Base-by-base conservation (phyloP, 768 basidiomycete genomes). In the Artomyces pyxidatus region DNA sequence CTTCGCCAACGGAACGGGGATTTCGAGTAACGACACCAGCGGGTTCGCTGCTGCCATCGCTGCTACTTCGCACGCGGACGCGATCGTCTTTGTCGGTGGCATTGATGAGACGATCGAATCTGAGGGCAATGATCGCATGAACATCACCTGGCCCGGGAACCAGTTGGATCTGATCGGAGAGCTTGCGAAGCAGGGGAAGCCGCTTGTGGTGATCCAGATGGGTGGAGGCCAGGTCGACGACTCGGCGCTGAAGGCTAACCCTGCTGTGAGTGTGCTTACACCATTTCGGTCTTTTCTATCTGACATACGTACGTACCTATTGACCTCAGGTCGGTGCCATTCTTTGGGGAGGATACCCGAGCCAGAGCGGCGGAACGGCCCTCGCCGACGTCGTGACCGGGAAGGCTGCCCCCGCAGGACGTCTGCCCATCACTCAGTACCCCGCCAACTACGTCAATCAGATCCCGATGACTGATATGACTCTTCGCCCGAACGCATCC, bases 391-490 rank as follows among this genome's bases (percentile, higher is more conserved):
- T 78, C 49, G 45, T 81, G 6, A 69, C 59, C 1, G 78, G 79
- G 21, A 76, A 74, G 45, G 64, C 62, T 19, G 68, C 78, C 1
- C 78, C 78, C 11, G 71, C 78, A 5, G 80, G 78, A 16, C 76
- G 78, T 35, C 71, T 80, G 7, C 67, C 73, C 6, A 65, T 66
- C 29, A 80, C 77, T 1, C 78, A 80, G 49, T 80, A 80, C 58
- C 74, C 76, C 9, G 69, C 71, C 12, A 65, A 58, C 51, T 80
- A 74, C 58, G 66, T 71, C 14, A 58, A 71, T 46, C 63, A 72
- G 53, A 66, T 80, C 16, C 66, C 67, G 1, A 79, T 80, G 77
- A 79, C 78, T 5, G 74, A 81, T 61, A 81, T 81, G 77, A 66
- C 59, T 2, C 61, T 80, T 29, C 76, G 74, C 19, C 74, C 77